Conservation (phyloP, 257 asterid species). For the Lantana camara region DNA sequence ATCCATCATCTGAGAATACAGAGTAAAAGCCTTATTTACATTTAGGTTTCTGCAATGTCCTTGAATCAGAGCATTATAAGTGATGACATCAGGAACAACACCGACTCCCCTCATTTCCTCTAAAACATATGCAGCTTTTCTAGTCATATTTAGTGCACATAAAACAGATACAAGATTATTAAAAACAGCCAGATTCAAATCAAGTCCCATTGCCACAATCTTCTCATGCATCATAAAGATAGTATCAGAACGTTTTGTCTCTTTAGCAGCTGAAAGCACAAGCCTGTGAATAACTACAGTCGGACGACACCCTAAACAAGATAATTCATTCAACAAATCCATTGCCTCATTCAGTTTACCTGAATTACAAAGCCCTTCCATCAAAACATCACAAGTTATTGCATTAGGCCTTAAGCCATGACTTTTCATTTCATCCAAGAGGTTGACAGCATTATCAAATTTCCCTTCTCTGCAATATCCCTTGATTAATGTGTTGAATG, state of each 20-base stretch:
- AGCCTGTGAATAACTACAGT: slow-evolving; percentile 56
- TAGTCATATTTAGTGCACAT: slow-evolving; percentile 82
- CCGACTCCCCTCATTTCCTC: slow-evolving; percentile 70
- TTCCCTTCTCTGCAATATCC: slow-evolving; percentile 75
- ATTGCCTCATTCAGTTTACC: slow-evolving; percentile 58
- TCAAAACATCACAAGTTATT: slow-evolving; percentile 61
- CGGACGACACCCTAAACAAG: slow-evolving; percentile 54
- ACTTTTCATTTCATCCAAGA: slow-evolving; percentile 69
- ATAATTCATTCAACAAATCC: slow-evolving; percentile 63
- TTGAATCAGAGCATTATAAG: slow-evolving; percentile 76
- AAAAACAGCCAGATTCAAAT: slow-evolving; percentile 46
- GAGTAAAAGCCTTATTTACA: slow-evolving; percentile 53
- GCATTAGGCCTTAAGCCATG: slow-evolving; percentile 62
- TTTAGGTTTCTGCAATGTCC: slow-evolving; percentile 77
- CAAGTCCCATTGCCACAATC: slow-evolving; percentile 72
- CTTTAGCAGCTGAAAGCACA: slow-evolving; percentile 68
- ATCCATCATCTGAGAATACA: slow-evolving; percentile 63
- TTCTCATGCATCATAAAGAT: slow-evolving; percentile 64
- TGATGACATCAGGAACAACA: slow-evolving; percentile 60
- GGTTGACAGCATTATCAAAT: slow-evolving; percentile 50
- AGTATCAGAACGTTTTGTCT: slow-evolving; percentile 51
- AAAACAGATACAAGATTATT: slow-evolving; percentile 60
- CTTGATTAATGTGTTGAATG: slow-evolving; percentile 70
- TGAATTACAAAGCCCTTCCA: slow-evolving; percentile 74
- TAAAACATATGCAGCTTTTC: slow-evolving; percentile 63